These are phyloP conservation scores for Plasmodium knowlesi DNA, from an alignment of 169 alveolate genomes.

Conservation along the genomic window DNA sequence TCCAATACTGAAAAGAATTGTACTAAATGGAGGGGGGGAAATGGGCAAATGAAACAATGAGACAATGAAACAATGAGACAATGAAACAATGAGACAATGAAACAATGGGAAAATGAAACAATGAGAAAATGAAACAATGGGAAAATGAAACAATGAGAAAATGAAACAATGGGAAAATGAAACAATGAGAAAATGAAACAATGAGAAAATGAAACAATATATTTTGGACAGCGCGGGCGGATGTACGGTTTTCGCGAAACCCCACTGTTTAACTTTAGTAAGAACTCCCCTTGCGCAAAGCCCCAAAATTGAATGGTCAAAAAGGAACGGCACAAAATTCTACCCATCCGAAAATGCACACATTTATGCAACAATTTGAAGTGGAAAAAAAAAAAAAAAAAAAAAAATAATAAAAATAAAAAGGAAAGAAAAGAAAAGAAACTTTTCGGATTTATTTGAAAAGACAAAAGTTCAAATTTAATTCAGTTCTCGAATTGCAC, in stretches of 20 bases:
- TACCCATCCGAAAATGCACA: neutral
- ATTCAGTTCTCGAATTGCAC: neutral
- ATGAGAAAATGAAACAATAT: neutral
- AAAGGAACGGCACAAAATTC: neutral
- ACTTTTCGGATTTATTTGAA: neutral
- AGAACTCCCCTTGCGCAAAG: neutral
- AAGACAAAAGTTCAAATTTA: neutral
- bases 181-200: neutral
- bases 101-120: neutral
- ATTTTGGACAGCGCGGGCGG: neutral
- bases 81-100: neutral
- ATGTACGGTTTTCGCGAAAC: neutral
- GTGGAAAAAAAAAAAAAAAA: neutral
- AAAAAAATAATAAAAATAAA: neutral
- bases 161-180: too few relatives aligned
- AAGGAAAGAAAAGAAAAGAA: neutral
- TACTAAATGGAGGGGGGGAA: constrained; percentile 27
- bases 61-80: neutral
- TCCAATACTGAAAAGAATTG: constrained; percentile 75
- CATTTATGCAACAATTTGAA: neutral
- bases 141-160: neutral
- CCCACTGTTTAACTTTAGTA: neutral
- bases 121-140: neutral
- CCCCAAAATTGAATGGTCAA: neutral
- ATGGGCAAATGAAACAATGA: neutral